Percentiles rank a stretch among this genome's conserved stretches.
Evolutionary conservation across 495 filamentous ascomycete genomes (phyloP).

Genomic region (Cladorrhinum samala): DNA sequence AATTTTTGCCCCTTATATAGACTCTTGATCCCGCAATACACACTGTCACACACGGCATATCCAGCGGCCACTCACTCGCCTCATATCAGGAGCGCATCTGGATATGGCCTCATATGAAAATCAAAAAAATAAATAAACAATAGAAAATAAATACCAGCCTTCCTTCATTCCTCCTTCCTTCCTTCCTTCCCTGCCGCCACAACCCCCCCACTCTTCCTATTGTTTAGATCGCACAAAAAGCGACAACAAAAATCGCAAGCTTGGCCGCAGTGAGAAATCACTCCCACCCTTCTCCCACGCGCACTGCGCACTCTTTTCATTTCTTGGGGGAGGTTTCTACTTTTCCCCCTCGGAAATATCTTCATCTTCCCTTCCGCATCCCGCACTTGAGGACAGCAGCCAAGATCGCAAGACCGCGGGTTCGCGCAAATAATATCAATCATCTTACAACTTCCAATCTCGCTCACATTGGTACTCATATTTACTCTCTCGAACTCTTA

Average conservation of each 20-base stretch:
- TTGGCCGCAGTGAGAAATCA: too few relatives aligned
- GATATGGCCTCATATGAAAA: background rate
- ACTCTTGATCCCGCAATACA: background rate
- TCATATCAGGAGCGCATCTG: background rate
- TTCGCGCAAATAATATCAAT: too few relatives aligned
- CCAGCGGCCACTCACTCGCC: too few relatives aligned
- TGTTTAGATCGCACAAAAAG: too few relatives aligned
- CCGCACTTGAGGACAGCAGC: background rate
- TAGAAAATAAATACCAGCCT: background rate
- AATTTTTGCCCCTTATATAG: background rate
- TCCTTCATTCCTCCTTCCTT: background rate
- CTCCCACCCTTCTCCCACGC: too few relatives aligned
- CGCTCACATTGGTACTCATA: too few relatives aligned
- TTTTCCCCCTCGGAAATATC: constrained; percentile 10
- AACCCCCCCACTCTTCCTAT: too few relatives aligned
- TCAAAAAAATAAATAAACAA: background rate
- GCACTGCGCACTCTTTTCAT: too few relatives aligned
- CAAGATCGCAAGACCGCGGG: background rate
- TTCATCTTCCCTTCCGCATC: background rate
- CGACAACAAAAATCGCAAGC: too few relatives aligned
- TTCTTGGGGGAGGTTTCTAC: too few relatives aligned
- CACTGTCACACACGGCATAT: background rate
- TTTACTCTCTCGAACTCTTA: background rate
- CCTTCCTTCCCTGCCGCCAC: background rate
- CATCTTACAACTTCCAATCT: too few relatives aligned